phyloP scores from a whole-genome alignment of 2,329 filamentous ascomycete species.

The Zymoseptoria ardabiliae region DNA sequence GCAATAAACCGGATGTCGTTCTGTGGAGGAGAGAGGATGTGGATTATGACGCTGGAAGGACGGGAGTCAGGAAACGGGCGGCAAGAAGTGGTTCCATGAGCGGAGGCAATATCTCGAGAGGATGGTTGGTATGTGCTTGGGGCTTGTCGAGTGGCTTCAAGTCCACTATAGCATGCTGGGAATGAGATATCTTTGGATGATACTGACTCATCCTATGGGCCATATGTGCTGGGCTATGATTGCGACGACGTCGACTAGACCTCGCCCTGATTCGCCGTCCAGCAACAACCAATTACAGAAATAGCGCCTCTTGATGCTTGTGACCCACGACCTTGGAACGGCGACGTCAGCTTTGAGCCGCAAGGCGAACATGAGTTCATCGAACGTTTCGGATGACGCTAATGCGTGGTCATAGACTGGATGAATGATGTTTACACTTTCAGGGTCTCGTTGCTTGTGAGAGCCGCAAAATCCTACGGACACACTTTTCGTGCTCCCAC shows the following conservation, averaged over 20 bases:
- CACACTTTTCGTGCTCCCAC: not conserved
- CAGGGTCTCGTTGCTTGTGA: not conserved
- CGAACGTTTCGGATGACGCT: not conserved
- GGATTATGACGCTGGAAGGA: not conserved
- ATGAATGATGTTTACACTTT: not conserved
- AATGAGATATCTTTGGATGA: too few relatives aligned
- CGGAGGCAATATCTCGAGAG: not conserved
- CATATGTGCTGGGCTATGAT: not conserved
- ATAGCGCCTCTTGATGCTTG: not conserved
- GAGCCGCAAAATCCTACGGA: not conserved
- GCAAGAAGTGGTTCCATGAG: not conserved
- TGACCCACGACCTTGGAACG: not conserved
- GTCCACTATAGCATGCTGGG: not conserved
- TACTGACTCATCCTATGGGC: too few relatives aligned
- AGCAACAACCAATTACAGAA: not conserved
- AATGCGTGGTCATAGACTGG: not conserved
- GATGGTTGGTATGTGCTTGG: not conserved
- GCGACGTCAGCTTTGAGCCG: not conserved
- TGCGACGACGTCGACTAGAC: not conserved
- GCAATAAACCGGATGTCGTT: not conserved
- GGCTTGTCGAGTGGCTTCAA: not conserved
- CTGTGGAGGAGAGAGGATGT: not conserved
- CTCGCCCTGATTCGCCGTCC: not conserved
- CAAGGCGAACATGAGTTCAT: not conserved
- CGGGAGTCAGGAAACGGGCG: not conserved